These are phyloP conservation scores for Paramecium pentaurelia DNA, from an alignment of 73 alveolate species.

Conservation along the genomic window DNA sequence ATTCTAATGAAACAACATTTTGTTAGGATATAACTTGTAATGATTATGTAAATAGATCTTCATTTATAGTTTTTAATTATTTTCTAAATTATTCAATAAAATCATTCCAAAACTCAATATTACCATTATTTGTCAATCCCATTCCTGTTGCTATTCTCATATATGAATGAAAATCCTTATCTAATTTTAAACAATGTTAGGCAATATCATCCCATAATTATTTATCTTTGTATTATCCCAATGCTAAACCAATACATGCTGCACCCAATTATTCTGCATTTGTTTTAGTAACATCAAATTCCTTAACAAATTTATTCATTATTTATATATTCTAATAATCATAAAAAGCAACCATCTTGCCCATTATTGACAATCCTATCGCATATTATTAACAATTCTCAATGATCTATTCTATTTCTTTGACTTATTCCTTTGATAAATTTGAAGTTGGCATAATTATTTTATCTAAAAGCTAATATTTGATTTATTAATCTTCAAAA, in stretches of 20 bases:
- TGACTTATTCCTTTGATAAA: neutral
- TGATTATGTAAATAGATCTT: conserved; percentile 28
- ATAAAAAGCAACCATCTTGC: neutral
- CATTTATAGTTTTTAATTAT: neutral
- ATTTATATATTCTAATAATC: neutral
- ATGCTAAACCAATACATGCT: neutral
- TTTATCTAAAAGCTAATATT: neutral
- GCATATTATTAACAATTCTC: neutral
- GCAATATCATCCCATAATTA: conserved; percentile 6
- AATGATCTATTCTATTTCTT: neutral
- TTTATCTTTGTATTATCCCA: neutral
- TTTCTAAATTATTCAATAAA: neutral
- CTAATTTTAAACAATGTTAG: neutral
- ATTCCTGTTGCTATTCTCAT: conserved; percentile 44
- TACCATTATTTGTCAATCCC: conserved; percentile 11
- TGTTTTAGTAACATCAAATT: neutral
- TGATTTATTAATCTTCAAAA: neutral
- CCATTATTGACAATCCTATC: neutral
- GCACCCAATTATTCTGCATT: conserved; percentile 34
- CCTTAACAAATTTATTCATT: neutral
- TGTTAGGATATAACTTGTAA: neutral
- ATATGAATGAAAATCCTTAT: neutral
- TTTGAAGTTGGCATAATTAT: neutral
- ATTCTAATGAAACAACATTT: neutral
- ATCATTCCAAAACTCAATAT: conserved; percentile 30